Base-by-base conservation (phyloP, 208 protist genomes). In the Trypanosoma vivax region DNA sequence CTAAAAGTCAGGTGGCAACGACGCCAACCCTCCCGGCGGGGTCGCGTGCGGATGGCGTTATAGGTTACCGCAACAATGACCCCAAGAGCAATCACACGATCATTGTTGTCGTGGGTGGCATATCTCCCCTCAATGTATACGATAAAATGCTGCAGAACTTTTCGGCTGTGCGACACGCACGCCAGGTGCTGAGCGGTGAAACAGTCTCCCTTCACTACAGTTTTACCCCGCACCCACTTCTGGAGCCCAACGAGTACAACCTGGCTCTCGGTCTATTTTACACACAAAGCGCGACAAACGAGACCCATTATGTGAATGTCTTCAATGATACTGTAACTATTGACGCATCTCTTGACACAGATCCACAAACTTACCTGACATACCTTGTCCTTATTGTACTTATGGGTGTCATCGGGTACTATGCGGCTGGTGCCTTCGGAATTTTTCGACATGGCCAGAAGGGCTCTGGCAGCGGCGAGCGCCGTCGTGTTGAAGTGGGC, bases 181-280 rank as follows among this genome's bases (percentile, higher is more conserved):
- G 86, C 42, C 61, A 45, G 19, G 80, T 96, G 18, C 41, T 42
- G 37, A 65, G 52, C 21, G 42, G 51, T 3, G 83, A 96, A 58
- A 80, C 79, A 11, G 68, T 70, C 29, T 92, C 65, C 39, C 73
- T 96, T 56, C 70, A 80, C 1, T 96, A 92, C 66, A 79, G 41
- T 45, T 90, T 96, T 63, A 85, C 66, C 19, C 74, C 85, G 14
- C 65, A 88, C 41, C 55, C 52, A 0, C 51, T 66, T 41, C 56
- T 93, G 2, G 89, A 96, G 69, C 74, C 83, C 0, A 70, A 73
- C 2, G 72, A 87, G 35, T 96, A 91, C 76, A 88, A 80, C 59
- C 68, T 96, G 35, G 67, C 89, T 18, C 42, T 96, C 37, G 73
- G 78, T 25, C 65, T 96, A 18, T 92, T 85, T 68, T 74, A 76